Evolutionary conservation across 106 monocot genomes (phyloP), one percentile per base, ranked within the genome.

Genomic region (Phalaenopsis aphrodite): DNA sequence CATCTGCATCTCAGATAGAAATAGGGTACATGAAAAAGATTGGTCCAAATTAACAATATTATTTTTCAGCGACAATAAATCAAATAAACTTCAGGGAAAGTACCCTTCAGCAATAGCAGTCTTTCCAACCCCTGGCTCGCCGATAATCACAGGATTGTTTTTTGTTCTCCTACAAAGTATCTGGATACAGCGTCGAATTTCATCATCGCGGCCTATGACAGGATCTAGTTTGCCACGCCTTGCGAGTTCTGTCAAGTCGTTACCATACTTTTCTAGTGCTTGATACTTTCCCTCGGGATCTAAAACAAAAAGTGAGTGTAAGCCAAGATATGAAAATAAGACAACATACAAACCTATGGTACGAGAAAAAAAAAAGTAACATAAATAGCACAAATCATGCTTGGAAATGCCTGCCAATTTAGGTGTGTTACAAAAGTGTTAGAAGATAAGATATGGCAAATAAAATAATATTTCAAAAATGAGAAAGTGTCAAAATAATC

Each of bases 281-380:
- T 96, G 83, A 72, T 96, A 96, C 81, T 96, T 94, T 56, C 96
- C 93, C 81, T 96, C 96, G 5, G 96, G 96, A 89, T 96, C 96
- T 96, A 79, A 16, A 58, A 42, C 37, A 41, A 75, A 11, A 72
- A 48, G 3, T 1, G 3, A 30, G 7, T 46, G 14, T 76, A 76
- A 76, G 41, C 24, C 14, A 30, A 42, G 6, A 14, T 43, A 43
- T 14, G 19, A 41, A 38, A 74, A 41, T 74, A 15, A 49, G 11
- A 49, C 49, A 73, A 42, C 12, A 42, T 17, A 42, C 17, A 42
- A 43, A 41, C 18, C 10, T 16, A 8, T 5, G 39, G 14, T 9
- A 69, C 9, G 15, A 69, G 39, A 37, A 39, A 69, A 30, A 69
- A 37, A 69, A 39, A 69, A 12, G 12, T 69, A 69, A 11, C 36